Base-by-base conservation (phyloP, 768 basidiomycete species). In the Serpula lacrymans region DNA sequence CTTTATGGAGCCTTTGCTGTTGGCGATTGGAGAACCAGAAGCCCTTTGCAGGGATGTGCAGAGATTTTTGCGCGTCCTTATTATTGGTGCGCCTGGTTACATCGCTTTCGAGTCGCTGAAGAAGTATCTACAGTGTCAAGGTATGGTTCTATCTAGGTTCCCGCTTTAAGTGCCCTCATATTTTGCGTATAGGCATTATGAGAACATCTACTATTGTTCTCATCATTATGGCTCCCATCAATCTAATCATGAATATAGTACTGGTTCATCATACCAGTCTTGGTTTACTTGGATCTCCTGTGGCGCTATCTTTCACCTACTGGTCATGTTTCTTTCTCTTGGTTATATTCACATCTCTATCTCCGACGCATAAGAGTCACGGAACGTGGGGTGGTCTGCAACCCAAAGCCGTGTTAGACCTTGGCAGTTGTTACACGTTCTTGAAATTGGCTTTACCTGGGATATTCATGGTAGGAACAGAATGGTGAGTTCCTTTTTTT, bases 51-150 rank as follows among this genome's bases (percentile, higher is more conserved):
- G 59, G 32, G 77, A 82, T 47, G 82, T 84, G 0, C 80, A 88
- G 52, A 49, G 53, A 11, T 86, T 84, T 53, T 63, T 88, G 50
- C 77, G 85, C 6, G 57, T 87, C 22, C 62, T 88, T 34, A 69
- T 80, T 32, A 31, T 80, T 28, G 83, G 77, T 2, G 82, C 79
- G 0, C 87, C 87, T 0, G 85, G 76, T 2, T 86, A 85, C 52
- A 77, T 86, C 50, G 83, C 76, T 2, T 86, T 86, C 42, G 84
- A 88, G 57, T 80, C 77, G 42, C 64, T 87, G 50, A 88, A 88
- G 58, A 88, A 84, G 59, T 88, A 86, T 58, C 57, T 88, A 18
- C 86, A 87, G 53, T 86, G 84, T 43, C 84, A 88, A 68, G 85
- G 83, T 82, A 42, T 47, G 68, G 42, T 29, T 3, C 31, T 33